Percentiles rank a stretch among this genome's conserved stretches.
phyloP scores from a whole-genome alignment of 2,329 filamentous ascomycete genomes.

The Fusarium subglutinans region DNA sequence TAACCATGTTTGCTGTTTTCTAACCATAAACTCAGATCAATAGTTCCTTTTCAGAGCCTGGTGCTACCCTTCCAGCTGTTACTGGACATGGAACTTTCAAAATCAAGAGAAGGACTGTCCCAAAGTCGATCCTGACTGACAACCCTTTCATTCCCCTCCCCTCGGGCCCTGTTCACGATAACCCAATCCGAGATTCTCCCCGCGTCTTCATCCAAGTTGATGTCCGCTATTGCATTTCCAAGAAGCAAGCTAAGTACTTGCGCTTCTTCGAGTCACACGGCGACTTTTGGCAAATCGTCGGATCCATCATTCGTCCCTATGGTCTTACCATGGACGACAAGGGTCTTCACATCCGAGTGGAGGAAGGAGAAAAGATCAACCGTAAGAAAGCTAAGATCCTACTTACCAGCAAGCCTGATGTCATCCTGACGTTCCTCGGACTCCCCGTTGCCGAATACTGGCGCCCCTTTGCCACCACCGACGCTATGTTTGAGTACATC shows the following conservation, averaged over 20 bases:
- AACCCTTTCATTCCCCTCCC: neutral
- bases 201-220: constrained; percentile 72
- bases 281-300: constrained; percentile 74
- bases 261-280: constrained; percentile 76
- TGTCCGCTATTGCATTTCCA: constrained; percentile 61
- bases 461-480: constrained; percentile 63
- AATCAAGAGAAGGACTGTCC: neutral
- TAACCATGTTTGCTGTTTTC: neutral
- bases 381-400: constrained; percentile 66
- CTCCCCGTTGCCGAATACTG: constrained; percentile 60
- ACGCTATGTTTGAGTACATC: constrained; percentile 71
- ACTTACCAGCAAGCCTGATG: constrained; percentile 65
- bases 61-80: neutral
- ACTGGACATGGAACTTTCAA: neutral
- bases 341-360: constrained; percentile 72
- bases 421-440: constrained; percentile 70
- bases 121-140: neutral
- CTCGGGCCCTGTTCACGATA: constrained; percentile 42
- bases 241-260: constrained; percentile 65
- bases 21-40: neutral
- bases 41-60: neutral
- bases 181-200: neutral
- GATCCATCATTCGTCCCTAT: constrained; percentile 68
- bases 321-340: constrained; percentile 73
- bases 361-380: constrained; percentile 71